These are phyloP conservation scores for Gossypium davidsonii DNA, from an alignment of 441 rosid species.

Conservation along the genomic window DNA sequence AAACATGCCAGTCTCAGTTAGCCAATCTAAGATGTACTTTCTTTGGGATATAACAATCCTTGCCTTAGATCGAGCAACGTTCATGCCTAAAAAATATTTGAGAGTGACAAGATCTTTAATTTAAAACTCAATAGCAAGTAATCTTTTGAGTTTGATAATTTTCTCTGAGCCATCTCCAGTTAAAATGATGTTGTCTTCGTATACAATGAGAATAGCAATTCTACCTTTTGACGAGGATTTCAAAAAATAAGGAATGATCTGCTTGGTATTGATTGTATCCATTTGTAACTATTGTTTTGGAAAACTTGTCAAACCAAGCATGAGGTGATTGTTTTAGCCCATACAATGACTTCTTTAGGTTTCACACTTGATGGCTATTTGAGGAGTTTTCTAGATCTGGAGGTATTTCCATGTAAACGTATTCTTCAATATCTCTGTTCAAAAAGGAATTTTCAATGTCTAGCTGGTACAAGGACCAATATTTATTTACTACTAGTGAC, in stretches of 20 bases:
- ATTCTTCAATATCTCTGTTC: not conserved
- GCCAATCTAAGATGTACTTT: not conserved
- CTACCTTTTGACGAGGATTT: not conserved
- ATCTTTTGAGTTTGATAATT: not conserved
- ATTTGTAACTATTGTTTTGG: not conserved
- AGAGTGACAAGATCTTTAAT: not conserved
- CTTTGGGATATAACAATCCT: not conserved
- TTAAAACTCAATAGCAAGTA: not conserved
- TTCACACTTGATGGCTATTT: not conserved
- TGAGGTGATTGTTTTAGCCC: not conserved
- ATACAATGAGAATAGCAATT: not conserved
- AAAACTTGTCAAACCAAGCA: not conserved
- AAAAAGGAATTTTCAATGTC: not conserved
- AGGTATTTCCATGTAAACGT: not conserved
- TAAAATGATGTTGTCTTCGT: not conserved
- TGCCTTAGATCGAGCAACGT: not conserved
- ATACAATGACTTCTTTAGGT: not conserved
- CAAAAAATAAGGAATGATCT: not conserved
- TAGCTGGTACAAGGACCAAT: not conserved
- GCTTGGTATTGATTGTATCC: not conserved
- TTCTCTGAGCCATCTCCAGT: not conserved
- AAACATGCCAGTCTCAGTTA: not conserved
- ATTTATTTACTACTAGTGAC: not conserved
- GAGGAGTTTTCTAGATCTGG: not conserved
- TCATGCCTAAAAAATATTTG: not conserved